Conservation (phyloP, 2,329 filamentous ascomycete genomes). For the Thermothelomyces thermophilus region DNA sequence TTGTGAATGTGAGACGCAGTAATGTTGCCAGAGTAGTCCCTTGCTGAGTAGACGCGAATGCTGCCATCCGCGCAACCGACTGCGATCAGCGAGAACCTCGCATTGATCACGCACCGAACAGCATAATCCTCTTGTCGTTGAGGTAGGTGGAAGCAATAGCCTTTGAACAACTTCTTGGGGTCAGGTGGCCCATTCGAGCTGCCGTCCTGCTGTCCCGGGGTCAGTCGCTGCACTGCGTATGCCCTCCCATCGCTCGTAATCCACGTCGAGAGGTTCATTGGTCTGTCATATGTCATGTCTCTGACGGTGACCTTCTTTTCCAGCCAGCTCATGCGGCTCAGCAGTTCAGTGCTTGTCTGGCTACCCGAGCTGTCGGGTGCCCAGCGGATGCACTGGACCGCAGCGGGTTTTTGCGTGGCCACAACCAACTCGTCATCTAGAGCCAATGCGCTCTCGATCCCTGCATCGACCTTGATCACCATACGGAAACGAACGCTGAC, state of each 20-base stretch:
- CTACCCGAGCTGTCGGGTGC: constrained; percentile 71
- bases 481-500: constrained; percentile 89
- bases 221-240: constrained; percentile 79
- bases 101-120: constrained; percentile 76
- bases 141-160: constrained; percentile 83
- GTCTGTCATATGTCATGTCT: constrained; percentile 89
- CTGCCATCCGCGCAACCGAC: constrained; percentile 74
- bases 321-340: constrained; percentile 82
- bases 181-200: constrained; percentile 39
- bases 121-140: constrained; percentile 54
- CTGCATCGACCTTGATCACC: constrained; percentile 96
- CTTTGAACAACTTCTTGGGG: constrained; percentile 69
- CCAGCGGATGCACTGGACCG: constrained; percentile 97
- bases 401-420: constrained; percentile 82
- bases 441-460: constrained; percentile 79
- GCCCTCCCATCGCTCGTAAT: constrained; percentile 79
- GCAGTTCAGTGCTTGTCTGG: constrained; percentile 84
- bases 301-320: constrained; percentile 67
- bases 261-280: constrained; percentile 95
- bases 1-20: constrained; percentile 74
- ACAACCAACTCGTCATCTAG: constrained; percentile 90
- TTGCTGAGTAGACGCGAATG: constrained; percentile 83
- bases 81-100: constrained; percentile 87
- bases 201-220: constrained; percentile 33
- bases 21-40: constrained; percentile 90